phyloP scores from a whole-genome alignment of 2,329 filamentous ascomycete genomes.

The Venturia nashicola region DNA sequence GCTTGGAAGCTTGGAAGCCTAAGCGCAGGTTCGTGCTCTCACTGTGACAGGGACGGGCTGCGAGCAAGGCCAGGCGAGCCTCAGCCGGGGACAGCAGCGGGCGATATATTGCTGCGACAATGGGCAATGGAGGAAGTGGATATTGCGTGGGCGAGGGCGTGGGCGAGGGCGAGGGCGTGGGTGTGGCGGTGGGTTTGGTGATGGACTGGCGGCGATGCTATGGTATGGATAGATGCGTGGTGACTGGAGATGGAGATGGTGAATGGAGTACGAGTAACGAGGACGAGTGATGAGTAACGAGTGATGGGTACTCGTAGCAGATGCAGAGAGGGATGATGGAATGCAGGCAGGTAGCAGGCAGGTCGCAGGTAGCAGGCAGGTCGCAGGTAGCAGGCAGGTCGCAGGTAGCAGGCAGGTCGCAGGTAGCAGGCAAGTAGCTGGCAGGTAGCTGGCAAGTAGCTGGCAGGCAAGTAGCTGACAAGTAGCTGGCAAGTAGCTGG shows the following conservation, averaged over 20 bases:
- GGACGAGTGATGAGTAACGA: too few relatives aligned
- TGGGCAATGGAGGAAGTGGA: background rate
- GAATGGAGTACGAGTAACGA: too few relatives aligned
- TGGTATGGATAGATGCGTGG: background rate
- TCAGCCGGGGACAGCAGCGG: background rate
- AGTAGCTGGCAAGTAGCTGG: too few relatives aligned
- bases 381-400: too few relatives aligned
- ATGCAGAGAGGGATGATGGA: background rate
- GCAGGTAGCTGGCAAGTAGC: too few relatives aligned
- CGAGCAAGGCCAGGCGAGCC: background rate
- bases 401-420: too few relatives aligned
- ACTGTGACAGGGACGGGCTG: background rate
- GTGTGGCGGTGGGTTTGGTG: background rate
- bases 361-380: too few relatives aligned
- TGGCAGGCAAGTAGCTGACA: too few relatives aligned
- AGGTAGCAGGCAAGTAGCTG: too few relatives aligned
- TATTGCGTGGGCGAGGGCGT: too few relatives aligned
- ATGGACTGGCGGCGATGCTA: background rate
- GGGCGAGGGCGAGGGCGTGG: background rate
- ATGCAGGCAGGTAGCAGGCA: too few relatives aligned
- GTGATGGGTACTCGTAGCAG: background rate
- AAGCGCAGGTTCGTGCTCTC: background rate
- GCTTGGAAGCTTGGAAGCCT: background rate
- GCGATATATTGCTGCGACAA: background rate
- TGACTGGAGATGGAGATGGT: background rate